Evolutionary conservation across 2,329 filamentous ascomycete genomes (phyloP).

Genomic region (Colletotrichum spinosum): DNA sequence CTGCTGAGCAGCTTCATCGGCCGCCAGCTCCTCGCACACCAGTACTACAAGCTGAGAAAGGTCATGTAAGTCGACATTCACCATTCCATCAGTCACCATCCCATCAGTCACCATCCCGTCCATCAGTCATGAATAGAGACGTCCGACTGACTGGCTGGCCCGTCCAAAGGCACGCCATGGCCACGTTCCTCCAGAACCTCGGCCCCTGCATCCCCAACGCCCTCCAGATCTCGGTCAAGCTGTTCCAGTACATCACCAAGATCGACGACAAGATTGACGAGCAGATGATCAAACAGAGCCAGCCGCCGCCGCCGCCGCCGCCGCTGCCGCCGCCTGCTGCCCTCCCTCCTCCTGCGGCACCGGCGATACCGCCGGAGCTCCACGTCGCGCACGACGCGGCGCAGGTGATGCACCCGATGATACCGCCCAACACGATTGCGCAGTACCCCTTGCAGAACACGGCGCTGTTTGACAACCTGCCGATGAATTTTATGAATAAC

Average conservation of each 20-base stretch:
- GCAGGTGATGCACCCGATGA: slow-evolving; percentile 5
- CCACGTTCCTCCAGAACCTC: slow-evolving; percentile 35
- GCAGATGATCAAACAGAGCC: not conserved
- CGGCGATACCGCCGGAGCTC: not conserved
- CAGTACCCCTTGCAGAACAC: slow-evolving; percentile 22
- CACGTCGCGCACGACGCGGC: not conserved
- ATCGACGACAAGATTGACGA: slow-evolving; percentile 32
- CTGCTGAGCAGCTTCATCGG: slow-evolving; percentile 38
- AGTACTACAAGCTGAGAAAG: slow-evolving; percentile 34
- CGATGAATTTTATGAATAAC: slow-evolving; percentile 22
- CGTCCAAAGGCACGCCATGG: slow-evolving; percentile 29
- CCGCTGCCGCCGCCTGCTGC: not conserved
- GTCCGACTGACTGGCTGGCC: not conserved
- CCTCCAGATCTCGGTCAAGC: slow-evolving; percentile 30
- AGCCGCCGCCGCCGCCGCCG: not conserved
- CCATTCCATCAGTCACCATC: not conserved
- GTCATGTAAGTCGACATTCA: slow-evolving; percentile 23
- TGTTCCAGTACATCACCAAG: slow-evolving; percentile 33
- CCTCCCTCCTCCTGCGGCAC: not conserved
- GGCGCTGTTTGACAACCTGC: slow-evolving; percentile 25
- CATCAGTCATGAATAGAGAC: not conserved
- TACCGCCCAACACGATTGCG: slow-evolving; percentile 11
- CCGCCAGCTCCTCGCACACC: slow-evolving; percentile 27
- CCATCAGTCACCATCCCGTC: not conserved
- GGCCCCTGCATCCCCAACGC: slow-evolving; percentile 34